Evolutionary conservation across 2,329 filamentous ascomycete genomes (phyloP), one percentile per base, ranked within the genome.

Genomic region (Clathrospora elynae): DNA sequence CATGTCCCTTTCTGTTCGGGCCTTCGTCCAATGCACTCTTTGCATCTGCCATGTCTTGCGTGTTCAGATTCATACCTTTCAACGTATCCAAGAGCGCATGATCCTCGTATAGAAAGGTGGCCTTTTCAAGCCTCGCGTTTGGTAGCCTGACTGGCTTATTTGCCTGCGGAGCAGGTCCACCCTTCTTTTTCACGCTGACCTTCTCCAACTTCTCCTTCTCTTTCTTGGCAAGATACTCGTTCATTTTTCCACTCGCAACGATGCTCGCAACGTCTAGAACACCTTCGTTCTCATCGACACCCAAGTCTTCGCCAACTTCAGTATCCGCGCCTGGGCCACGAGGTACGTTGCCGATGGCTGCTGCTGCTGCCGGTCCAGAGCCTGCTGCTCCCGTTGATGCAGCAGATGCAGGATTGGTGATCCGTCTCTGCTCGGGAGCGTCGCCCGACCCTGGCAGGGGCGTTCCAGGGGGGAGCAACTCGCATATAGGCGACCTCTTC

Each of bases 221-320:
- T 67, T 88, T 90, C 71, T 88, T 88, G 7, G 87, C 88, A 5
- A 93, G 74, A 58, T 90, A 92, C 59, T 93, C 88, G 56, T 84
- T 83, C 56, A 89, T 89, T 67, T 90, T 87, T 20, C 88, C 88
- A 56, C 84, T 87, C 1, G 87, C 87, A 23, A 93, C 88, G 53
- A 93, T 91, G 54, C 81, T 86, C n/a, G 88, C 89, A 32, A 93
- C 87, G 56, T 93, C 87, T 3, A 93, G 75, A 6, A 91, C 87
- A 16, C 88, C 88, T 44, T 92, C 88, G 1, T 82, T 79, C 5
- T 84, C 80, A 3, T 75, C 71, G 3, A 71, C 73, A 30, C 70
- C 72, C 35, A 71, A 70, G 35, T 80, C 79, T 24, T 73, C 72
- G 10, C 77, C 79, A 3, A 78, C 76, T 46, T 82, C 76, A 1